phyloP scores from a whole-genome alignment of 768 basidiomycete species.

The Lentinula aciculospora region DNA sequence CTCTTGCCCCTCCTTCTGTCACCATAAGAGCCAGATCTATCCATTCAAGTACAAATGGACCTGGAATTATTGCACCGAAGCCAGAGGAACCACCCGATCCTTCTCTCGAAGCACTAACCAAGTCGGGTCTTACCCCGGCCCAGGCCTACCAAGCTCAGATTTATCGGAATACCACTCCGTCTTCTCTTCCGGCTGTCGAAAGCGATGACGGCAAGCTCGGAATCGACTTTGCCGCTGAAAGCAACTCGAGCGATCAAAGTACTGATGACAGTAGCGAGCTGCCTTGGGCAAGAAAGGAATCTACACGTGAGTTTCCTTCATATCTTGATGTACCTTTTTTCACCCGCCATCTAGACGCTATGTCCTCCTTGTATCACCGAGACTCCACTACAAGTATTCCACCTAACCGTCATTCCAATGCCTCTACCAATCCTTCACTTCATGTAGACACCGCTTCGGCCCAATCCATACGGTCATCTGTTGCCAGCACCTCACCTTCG shows the following conservation, averaged over 20 bases:
- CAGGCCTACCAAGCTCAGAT: constrained; percentile 81
- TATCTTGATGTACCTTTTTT: constrained; percentile 19
- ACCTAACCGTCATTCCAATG: constrained; percentile 31
- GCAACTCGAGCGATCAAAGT: constrained; percentile 29
- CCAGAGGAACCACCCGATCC: constrained; percentile 48
- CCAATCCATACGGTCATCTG: constrained; percentile 36
- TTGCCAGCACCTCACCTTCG: constrained; percentile 36
- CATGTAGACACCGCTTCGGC: constrained; percentile 51
- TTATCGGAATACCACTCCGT: constrained; percentile 38
- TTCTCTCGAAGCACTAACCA: constrained; percentile 33
- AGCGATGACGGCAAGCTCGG: constrained; percentile 52
- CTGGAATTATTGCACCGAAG: constrained; percentile 39
- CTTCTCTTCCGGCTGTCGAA: constrained; percentile 27
- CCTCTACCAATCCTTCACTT: constrained; percentile 39
- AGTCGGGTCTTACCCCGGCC: constrained; percentile 61
- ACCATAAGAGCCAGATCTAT: constrained; percentile 47
- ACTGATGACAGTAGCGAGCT: constrained; percentile 53
- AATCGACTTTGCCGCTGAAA: constrained; percentile 43
- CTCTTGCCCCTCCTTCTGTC: constrained; percentile 34
- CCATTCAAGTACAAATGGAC: constrained; percentile 32
- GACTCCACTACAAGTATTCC: constrained; percentile 18
- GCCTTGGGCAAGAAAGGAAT: constrained; percentile 47
- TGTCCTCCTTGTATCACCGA: constrained; percentile 10
- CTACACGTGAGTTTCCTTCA: constrained; percentile 32
- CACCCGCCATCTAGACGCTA: constrained; percentile 4